These are phyloP conservation scores for Metarhizium brunneum DNA, from an alignment of 2,329 filamentous ascomycete genomes.

Conservation along the genomic window DNA sequence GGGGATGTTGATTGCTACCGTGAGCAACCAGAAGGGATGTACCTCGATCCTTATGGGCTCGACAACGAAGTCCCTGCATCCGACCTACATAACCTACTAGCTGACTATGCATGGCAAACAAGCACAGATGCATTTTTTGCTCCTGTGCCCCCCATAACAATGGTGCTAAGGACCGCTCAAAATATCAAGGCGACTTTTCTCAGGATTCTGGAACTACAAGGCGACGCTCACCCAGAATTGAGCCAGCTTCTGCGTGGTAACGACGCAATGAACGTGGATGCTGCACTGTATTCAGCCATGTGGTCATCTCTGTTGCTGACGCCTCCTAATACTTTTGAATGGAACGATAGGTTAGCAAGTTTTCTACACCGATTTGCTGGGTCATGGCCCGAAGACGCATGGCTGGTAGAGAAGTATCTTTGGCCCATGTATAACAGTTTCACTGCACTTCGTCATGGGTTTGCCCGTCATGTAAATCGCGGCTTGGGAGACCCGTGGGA, in stretches of 20 bases:
- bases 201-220: slow-evolving; percentile 18
- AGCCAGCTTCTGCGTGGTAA: slow-evolving; percentile 26
- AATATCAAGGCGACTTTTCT: slow-evolving; percentile 68
- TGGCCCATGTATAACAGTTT: slow-evolving; percentile 49
- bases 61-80: too few relatives aligned
- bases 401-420: slow-evolving; percentile 58
- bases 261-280: slow-evolving; percentile 35
- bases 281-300: slow-evolving; percentile 60
- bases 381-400: slow-evolving; percentile 53
- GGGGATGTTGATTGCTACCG: too few relatives aligned
- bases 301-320: slow-evolving; percentile 60
- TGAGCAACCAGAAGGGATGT: too few relatives aligned
- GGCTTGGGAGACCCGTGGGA: slow-evolving; percentile 21
- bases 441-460: slow-evolving; percentile 18
- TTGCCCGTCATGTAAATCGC: slow-evolving; percentile 16
- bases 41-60: too few relatives aligned
- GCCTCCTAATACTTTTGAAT: slow-evolving; percentile 35
- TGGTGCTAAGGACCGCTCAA: slow-evolving; percentile 62
- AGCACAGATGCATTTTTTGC: slow-evolving; percentile 45
- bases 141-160: slow-evolving; percentile 53
- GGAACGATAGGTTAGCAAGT: slow-evolving; percentile 53
- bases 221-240: slow-evolving; percentile 17
- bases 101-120: slow-evolving; percentile 16
- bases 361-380: slow-evolving; percentile 42
- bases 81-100: too few relatives aligned